Conservation (phyloP, 75 land plant genomes). For the Isoetes taiwanensis region DNA sequence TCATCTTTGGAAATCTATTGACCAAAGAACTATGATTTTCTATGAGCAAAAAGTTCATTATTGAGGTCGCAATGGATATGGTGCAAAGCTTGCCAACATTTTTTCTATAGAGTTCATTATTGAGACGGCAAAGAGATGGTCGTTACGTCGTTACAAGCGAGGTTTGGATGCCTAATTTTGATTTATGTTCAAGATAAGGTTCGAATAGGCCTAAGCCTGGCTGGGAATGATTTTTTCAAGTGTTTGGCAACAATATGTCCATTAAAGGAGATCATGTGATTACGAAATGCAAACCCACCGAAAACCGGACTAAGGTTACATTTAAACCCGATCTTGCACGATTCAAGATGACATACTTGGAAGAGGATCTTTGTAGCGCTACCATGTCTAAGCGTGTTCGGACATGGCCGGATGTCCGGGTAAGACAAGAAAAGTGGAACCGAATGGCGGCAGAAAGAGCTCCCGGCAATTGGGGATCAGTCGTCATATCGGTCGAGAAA, state of each 20-base stretch:
- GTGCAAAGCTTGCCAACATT: conserved; percentile 78
- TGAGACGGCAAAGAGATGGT: conserved; percentile 86
- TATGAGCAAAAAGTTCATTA: not conserved
- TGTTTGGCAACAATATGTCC: conserved; percentile 80
- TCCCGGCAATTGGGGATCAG: too few species aligned
- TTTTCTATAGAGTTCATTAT: conserved; percentile 91
- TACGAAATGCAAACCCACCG: conserved; percentile 56
- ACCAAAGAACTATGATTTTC: conserved; percentile 5
- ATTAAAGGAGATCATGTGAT: conserved; percentile 63
- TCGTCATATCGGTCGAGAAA: too few species aligned
- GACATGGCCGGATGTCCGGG: conserved; percentile 91
- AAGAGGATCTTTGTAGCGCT: conserved; percentile 79
- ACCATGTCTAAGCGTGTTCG: conserved; percentile 85
- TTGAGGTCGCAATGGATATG: conserved; percentile 80
- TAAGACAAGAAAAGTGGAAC: conserved; percentile 70
- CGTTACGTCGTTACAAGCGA: conserved; percentile 68
- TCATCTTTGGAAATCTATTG: conserved; percentile 3
- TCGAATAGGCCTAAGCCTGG: too few species aligned
- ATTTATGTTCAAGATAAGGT: too few species aligned
- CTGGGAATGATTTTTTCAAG: conserved; percentile 33
- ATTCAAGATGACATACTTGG: conserved; percentile 82
- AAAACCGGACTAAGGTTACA: conserved; percentile 94
- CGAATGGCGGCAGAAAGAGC: too few species aligned
- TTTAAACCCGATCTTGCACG: conserved; percentile 90
- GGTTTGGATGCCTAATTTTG: too few species aligned